Conservation (phyloP, 805 yeast species). For the Myxozyma neotropica region DNA sequence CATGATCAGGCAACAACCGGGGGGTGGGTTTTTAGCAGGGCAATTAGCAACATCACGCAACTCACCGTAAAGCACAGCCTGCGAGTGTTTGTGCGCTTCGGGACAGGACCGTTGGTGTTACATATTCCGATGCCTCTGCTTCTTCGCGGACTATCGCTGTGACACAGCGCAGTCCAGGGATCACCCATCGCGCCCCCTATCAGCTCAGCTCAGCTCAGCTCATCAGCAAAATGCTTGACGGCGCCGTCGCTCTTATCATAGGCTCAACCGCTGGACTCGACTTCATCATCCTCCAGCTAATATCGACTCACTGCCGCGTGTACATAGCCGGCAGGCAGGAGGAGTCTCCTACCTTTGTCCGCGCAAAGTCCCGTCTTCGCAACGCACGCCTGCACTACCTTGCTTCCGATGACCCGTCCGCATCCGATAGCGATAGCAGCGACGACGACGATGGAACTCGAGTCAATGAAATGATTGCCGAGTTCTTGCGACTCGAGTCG, state of each 20-base stretch:
- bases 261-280: conserved; percentile 29
- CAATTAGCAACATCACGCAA: conserved; percentile 2
- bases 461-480: conserved; percentile 2
- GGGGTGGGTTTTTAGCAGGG: conserved; percentile 1
- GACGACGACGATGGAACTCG: conserved; percentile 4
- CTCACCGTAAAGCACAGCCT: not conserved
- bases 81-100: not conserved
- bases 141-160: not conserved
- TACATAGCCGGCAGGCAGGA: conserved; percentile 19
- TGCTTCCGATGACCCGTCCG: not conserved
- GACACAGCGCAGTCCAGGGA: no score
- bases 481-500: conserved; percentile 19
- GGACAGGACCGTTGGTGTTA: not conserved
- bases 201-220: not conserved
- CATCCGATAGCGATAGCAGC: conserved; percentile 10
- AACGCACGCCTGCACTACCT: conserved; percentile 10
- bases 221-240: conserved; percentile 10
- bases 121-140: not conserved
- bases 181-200: no score
- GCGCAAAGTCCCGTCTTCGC: conserved; percentile 18
- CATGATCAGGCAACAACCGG: not conserved
- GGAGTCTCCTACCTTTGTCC: conserved; percentile 21
- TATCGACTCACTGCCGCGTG: conserved; percentile 23
- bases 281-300: conserved; percentile 28
- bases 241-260: conserved; percentile 24